phyloP scores from a whole-genome alignment of 2,329 filamentous ascomycete species.

The Aaosphaeria arxii region DNA sequence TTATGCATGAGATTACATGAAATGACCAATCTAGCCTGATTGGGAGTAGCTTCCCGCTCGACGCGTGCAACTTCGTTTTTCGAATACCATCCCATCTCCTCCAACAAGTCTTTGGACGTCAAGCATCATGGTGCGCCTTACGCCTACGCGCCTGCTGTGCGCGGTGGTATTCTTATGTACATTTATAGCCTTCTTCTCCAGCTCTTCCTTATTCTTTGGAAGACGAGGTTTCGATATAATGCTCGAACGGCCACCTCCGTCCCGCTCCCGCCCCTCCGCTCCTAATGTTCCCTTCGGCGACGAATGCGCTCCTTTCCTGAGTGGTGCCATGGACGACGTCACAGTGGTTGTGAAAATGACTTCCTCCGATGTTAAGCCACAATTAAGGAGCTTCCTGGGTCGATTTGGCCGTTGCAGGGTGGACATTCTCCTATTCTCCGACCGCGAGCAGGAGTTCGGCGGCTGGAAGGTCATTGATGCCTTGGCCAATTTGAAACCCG shows the following conservation, averaged over 20 bases:
- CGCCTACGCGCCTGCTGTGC: slow-evolving; percentile 32
- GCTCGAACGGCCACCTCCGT: slow-evolving; percentile 20
- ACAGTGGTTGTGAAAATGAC: slow-evolving; percentile 58
- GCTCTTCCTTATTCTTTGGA: slow-evolving; percentile 21
- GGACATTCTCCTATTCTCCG: slow-evolving; percentile 57
- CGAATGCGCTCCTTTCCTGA: slow-evolving; percentile 30
- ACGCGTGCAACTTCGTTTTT: not conserved
- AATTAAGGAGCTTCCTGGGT: slow-evolving; percentile 55
- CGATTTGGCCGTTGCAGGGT: slow-evolving; percentile 56
- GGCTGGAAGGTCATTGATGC: slow-evolving; percentile 46
- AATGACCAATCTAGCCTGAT: not conserved
- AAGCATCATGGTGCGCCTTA: slow-evolving; percentile 32
- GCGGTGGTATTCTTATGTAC: slow-evolving; percentile 19
- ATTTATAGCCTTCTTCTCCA: slow-evolving; percentile 18
- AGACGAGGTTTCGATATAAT: slow-evolving; percentile 31
- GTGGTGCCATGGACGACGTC: slow-evolving; percentile 42
- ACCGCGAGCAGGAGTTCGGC: slow-evolving; percentile 53
- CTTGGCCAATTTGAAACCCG: slow-evolving; percentile 44
- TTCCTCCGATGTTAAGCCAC: slow-evolving; percentile 54
- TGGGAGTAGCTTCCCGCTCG: not conserved
- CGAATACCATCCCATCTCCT: not conserved
- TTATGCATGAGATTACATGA: too few species aligned
- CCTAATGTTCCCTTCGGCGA: slow-evolving; percentile 24
- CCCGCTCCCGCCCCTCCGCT: slow-evolving; percentile 11
- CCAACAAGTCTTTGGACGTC: not conserved